Evolutionary conservation across 192 early-diverging fungal species (phyloP).

Genomic region (Linnemannia schmuckeri): DNA sequence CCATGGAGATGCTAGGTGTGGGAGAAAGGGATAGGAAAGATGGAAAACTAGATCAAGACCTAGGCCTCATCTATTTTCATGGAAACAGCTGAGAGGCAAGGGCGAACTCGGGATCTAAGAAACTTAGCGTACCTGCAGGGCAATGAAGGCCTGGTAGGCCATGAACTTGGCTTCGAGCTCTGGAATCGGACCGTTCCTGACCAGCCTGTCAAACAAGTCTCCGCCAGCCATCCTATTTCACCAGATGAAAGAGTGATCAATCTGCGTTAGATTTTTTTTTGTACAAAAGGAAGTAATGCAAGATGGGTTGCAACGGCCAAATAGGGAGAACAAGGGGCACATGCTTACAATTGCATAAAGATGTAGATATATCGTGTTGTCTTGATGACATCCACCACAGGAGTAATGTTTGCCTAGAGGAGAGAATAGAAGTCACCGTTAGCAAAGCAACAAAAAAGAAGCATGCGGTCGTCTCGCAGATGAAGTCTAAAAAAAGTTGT

Average conservation of each 20-base stretch:
- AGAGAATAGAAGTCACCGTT: not conserved
- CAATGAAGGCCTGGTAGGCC: slow-evolving; percentile 78
- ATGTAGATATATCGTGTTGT: slow-evolving; percentile 74
- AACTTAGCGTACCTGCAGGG: slow-evolving; percentile 62
- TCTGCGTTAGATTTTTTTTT: not conserved
- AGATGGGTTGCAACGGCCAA: not conserved
- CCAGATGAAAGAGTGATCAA: not conserved
- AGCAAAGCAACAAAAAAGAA: not conserved
- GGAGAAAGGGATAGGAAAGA: not conserved
- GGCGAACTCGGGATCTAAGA: not conserved
- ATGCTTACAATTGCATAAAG: slow-evolving; percentile 73
- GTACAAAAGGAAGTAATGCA: not conserved
- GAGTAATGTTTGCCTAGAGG: slow-evolving; percentile 73
- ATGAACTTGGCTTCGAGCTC: slow-evolving; percentile 86
- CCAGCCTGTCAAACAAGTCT: slow-evolving; percentile 90
- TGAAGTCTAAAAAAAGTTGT: not conserved
- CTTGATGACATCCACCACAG: slow-evolving; percentile 73
- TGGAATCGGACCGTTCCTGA: slow-evolving; percentile 71
- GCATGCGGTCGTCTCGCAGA: too few relatives aligned
- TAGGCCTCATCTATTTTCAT: not conserved
- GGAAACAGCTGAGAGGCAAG: not conserved
- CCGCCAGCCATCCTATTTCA: slow-evolving; percentile 77
- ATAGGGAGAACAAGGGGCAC: not conserved
- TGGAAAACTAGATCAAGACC: not conserved
- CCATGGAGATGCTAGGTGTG: slow-evolving; percentile 77